Evolutionary conservation across 257 asterid genomes (phyloP), one percentile per base, ranked within the genome.

Genomic region (Solanum appendiculatum): DNA sequence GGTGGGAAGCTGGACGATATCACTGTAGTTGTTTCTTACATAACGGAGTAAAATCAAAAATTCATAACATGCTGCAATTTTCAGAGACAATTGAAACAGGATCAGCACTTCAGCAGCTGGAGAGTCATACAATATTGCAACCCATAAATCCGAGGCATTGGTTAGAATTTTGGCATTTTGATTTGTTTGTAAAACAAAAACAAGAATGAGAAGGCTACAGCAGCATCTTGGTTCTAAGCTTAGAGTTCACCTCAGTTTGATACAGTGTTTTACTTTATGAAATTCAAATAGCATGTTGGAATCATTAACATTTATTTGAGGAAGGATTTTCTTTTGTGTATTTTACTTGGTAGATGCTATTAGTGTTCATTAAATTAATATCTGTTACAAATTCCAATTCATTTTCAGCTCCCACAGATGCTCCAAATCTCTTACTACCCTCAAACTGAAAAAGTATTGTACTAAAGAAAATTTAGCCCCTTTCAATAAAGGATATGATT

Each of bases 1-100:
- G 88, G 82, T 63, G 88, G 88, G 39, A 86, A 86, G 74, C 85
- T 86, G 81, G 88, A 86, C 73, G 88, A 86, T 85, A 86, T 86
- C 56, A 86, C 86, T 31, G 86, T 86, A 27, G 86, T 86, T 37
- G 86, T 75, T 37, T 60, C 78, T 60, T 60, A 86, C 18, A 40
- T 58, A 36, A 56, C 39, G 2, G 68, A 48, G 64, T 29, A 29
- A 56, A 56, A 81, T 48, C 5, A 42, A 48, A 46, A 29, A 81
- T 46, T 16, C 42, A 46, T 18, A 81, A 34, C 31, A 81, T 81
- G 42, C 16, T 6, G 29, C 42, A 81, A 29, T 48, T 27, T 36
- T 81, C 40, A 34, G 68, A 48, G 68, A 29, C 42, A 46, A n/a
- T 25, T 77, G 83, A 46, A 77, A 44, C 37, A 25, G 25, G 56